Conservation (phyloP, 176 grass and related monocot genomes). For the sorghum (Sorghum bicolor) region Sorghum_bicolor_NCBIv3 NC_012872.2:58521001-58521500, state of each 20-base stretch:
- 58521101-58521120: neutral
- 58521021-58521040: neutral
- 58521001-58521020: neutral
- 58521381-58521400: neutral
- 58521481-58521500: neutral
- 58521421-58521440: neutral
- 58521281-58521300: neutral
- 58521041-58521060: neutral
- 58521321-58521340: neutral
- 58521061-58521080: neutral
- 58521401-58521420: neutral
- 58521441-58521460: neutral
- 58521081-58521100: neutral
- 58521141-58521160: neutral
- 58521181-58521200: neutral
- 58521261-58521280: neutral
- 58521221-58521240: neutral
- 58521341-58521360: neutral
- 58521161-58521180: slow-evolving; percentile 11
- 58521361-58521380: no score
- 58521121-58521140: neutral
- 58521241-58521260: neutral
- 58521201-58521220: neutral
- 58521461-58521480: neutral
- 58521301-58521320: neutral